Percentiles rank a stretch among this genome's conserved stretches.
These are phyloP conservation scores for Apiotrichum brassicae DNA, from an alignment of 1,284 basidiomycete genomes.

Conservation along the genomic window DNA sequence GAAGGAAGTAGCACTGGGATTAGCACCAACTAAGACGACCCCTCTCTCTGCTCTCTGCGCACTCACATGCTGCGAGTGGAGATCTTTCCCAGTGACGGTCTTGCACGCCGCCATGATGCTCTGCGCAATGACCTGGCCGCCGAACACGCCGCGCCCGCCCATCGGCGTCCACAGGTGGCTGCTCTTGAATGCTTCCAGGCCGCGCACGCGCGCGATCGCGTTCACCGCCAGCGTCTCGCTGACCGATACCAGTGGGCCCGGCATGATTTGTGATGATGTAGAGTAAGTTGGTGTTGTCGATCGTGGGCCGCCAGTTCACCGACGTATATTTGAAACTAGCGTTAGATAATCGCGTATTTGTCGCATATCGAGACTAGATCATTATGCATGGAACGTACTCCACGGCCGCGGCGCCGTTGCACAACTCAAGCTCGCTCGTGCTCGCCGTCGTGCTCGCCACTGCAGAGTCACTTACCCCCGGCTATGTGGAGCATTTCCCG, in stretches of 20 bases:
- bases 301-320: too few relatives aligned
- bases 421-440: too few relatives aligned
- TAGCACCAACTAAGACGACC: background rate
- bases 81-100: constrained; percentile 60
- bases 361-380: too few relatives aligned
- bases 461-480: too few relatives aligned
- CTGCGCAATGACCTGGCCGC: constrained; percentile 80
- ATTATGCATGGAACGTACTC: too few relatives aligned
- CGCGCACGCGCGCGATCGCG: constrained; percentile 9
- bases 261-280: too few relatives aligned
- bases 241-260: constrained; percentile 12
- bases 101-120: constrained; percentile 71
- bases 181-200: constrained; percentile 54
- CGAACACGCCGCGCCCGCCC: constrained; percentile 71
- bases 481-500: too few relatives aligned
- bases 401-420: too few relatives aligned
- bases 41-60: background rate
- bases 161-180: constrained; percentile 63
- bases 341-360: too few relatives aligned
- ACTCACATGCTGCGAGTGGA: constrained; percentile 59
- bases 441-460: too few relatives aligned
- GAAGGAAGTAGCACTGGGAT: constrained; percentile 42
- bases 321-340: too few relatives aligned
- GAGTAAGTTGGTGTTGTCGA: too few relatives aligned
- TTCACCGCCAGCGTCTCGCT: constrained; percentile 15